Evolutionary conservation across 2,329 filamentous ascomycete genomes (phyloP).

Genomic region (Bipolaris sorokiniana): DNA sequence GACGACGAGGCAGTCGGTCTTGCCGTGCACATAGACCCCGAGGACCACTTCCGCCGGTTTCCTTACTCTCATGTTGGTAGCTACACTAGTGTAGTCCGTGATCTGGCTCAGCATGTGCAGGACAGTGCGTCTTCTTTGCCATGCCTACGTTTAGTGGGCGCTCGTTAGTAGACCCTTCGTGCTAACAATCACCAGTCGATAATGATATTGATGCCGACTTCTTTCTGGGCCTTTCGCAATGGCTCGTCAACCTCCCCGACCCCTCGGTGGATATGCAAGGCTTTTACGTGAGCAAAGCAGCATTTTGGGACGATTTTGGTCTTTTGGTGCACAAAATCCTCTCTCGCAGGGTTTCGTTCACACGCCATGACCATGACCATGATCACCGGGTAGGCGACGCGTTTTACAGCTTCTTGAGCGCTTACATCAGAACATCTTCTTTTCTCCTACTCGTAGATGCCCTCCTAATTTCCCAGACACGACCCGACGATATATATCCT

Average conservation of each 20-base stretch:
- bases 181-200: constrained; percentile 27
- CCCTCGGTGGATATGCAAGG: constrained; percentile 23
- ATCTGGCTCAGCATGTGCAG: constrained; percentile 36
- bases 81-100: constrained; percentile 29
- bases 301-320: constrained; percentile 46
- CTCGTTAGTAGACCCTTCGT: neutral
- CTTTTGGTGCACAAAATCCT: constrained; percentile 37
- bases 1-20: constrained; percentile 31
- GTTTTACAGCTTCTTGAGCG: constrained; percentile 36
- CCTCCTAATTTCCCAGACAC: constrained; percentile 25
- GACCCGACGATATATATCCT: constrained; percentile 24
- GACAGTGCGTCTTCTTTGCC: constrained; percentile 23
- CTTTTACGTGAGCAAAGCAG: constrained; percentile 37
- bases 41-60: constrained; percentile 42
- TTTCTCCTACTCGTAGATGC: constrained; percentile 37
- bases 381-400: constrained; percentile 32
- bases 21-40: constrained; percentile 31
- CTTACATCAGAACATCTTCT: constrained; percentile 38
- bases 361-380: constrained; percentile 36
- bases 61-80: constrained; percentile 32
- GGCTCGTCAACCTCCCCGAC: constrained; percentile 39
- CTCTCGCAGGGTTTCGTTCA: constrained; percentile 37
- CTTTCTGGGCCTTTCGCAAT: constrained; percentile 32
- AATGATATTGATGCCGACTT: constrained; percentile 29
- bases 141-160: neutral